These are phyloP conservation scores for Poteriospumella lacustris DNA, from an alignment of 108 stramenopile species.

Conservation along the genomic window DNA sequence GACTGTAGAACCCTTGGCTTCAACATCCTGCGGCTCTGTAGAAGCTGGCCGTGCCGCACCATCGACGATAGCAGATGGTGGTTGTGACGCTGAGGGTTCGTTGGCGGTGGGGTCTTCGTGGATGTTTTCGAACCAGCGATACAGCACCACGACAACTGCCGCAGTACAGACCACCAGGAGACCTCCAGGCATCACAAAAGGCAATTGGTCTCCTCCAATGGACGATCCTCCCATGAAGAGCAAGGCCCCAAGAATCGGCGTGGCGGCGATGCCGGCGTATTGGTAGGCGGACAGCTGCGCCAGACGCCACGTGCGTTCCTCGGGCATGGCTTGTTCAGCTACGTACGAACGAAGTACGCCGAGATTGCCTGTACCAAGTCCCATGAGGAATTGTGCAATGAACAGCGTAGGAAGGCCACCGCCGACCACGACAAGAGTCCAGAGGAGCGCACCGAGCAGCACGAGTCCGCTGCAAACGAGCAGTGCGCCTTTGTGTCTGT, in stretches of 20 bases:
- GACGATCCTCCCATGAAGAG: slow-evolving; percentile 43
- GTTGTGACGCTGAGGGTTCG: no score
- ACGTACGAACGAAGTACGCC: slow-evolving; percentile 91
- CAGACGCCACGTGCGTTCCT: slow-evolving; percentile 76
- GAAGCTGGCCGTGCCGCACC: no score
- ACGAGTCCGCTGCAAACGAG: slow-evolving; percentile 57
- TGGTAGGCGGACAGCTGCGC: slow-evolving; percentile 85
- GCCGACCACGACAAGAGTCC: slow-evolving; percentile 39
- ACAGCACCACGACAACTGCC: not conserved
- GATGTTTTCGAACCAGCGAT: not conserved
- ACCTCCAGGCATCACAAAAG: not conserved
- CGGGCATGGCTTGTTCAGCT: slow-evolving; percentile 75
- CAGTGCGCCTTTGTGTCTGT: slow-evolving; percentile 73
- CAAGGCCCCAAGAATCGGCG: slow-evolving; percentile 78
- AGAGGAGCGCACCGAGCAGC: slow-evolving; percentile 69
- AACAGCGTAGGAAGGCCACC: slow-evolving; percentile 43
- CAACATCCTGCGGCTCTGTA: no score
- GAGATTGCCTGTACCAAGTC: slow-evolving; percentile 83
- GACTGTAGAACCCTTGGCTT: no score
- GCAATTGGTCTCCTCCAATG: not conserved
- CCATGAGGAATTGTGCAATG: slow-evolving; percentile 69
- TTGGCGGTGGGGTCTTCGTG: no score
- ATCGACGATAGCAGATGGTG: no score
- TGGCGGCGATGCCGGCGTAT: slow-evolving; percentile 86
- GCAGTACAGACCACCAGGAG: not conserved